A percentile compares a stretch with the other conserved stretches of the same genome.
Conservation (phyloP, 768 basidiomycete species). For the Lactarius sanguifluus region DNA sequence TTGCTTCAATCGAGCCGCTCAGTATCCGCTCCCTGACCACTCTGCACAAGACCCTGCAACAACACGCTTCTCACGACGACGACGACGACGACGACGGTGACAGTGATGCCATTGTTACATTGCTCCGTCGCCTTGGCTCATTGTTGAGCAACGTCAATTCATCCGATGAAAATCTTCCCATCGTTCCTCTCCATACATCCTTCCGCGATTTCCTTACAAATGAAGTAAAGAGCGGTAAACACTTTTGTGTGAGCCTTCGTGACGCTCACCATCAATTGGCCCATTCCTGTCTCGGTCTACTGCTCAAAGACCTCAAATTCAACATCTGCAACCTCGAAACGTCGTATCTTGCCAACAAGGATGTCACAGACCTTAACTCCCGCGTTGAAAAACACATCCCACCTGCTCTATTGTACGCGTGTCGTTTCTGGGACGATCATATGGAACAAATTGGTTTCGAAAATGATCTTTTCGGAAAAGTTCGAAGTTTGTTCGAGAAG, state of each 20-base stretch:
- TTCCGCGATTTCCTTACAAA: conserved; percentile 10
- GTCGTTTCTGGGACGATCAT: conserved; percentile 7
- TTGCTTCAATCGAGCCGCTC: not conserved
- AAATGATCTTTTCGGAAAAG: not conserved
- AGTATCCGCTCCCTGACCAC: not conserved
- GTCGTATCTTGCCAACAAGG: not conserved
- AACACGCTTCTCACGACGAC: no score
- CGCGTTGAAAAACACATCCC: not conserved
- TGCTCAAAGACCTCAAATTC: not conserved
- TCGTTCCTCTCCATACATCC: not conserved
- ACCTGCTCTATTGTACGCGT: not conserved
- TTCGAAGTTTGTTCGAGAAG: not conserved
- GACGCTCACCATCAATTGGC: conserved; percentile 1
- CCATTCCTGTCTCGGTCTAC: not conserved
- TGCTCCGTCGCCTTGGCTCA: conserved; percentile 3
- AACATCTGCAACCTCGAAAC: conserved; percentile 7
- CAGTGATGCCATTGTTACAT: not conserved
- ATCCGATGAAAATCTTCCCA: not conserved
- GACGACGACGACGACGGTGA: no score
- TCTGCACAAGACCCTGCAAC: not conserved
- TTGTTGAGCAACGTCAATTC: conserved; percentile 10
- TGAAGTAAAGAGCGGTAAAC: not conserved
- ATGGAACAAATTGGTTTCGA: not conserved
- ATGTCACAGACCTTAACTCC: not conserved
- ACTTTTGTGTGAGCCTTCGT: not conserved